phyloP scores from a whole-genome alignment of 129 eudicot species.

The Escallonia rubra region DNA sequence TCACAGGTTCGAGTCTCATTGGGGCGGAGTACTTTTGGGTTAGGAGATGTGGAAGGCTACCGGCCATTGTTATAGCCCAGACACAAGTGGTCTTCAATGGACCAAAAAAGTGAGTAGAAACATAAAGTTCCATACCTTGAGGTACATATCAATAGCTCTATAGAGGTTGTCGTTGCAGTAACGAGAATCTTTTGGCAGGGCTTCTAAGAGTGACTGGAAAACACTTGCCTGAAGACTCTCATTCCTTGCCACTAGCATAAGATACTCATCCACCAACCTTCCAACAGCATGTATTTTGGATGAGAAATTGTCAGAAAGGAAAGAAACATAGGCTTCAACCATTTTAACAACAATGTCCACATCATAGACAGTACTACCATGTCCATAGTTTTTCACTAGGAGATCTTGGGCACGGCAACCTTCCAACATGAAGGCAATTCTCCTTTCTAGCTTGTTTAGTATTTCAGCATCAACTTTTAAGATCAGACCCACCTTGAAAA shows the following conservation, averaged over 20 bases:
- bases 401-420: conserved; percentile 16
- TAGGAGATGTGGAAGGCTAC: no score
- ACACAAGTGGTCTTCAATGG: neutral
- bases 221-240: conserved; percentile 7
- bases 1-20: no score
- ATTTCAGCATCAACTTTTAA: conserved; percentile 16
- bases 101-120: neutral
- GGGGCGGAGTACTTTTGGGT: no score
- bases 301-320: neutral
- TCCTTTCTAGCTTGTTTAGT: conserved; percentile 14
- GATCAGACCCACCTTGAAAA: conserved; percentile 18
- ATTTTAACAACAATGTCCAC: conserved; percentile 19
- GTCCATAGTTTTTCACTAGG: conserved; percentile 16
- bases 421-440: conserved; percentile 16
- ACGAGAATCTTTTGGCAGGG: conserved; percentile 21
- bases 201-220: conserved; percentile 17
- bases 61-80: no score
- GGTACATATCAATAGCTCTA: conserved; percentile 35
- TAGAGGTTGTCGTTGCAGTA: conserved; percentile 23
- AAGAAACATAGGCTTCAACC: conserved; percentile 18
- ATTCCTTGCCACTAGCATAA: conserved; percentile 22
- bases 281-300: conserved; percentile 13
- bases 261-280: conserved; percentile 30
- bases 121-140: conserved; percentile 22
- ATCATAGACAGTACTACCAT: conserved; percentile 9